Evolutionary conservation across 345 rosid genomes (phyloP).

Genomic region (Pistacia integerrima): DNA sequence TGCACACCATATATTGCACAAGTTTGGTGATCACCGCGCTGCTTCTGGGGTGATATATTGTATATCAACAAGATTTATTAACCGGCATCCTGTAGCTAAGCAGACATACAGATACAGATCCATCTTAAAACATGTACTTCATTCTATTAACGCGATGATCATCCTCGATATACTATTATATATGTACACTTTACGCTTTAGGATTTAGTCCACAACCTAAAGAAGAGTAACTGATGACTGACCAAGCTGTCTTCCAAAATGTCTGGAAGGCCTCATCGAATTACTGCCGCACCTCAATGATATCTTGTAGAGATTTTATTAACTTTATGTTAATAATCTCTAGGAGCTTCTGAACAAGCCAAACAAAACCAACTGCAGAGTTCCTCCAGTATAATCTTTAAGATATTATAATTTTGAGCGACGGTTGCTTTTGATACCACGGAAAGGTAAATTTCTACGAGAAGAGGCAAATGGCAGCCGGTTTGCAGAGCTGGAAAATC

Average conservation of each 20-base stretch:
- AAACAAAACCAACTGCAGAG: neutral
- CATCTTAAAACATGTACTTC: slow-evolving; percentile 1
- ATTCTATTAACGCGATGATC: neutral
- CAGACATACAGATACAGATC: neutral
- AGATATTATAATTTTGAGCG: slow-evolving; percentile 62
- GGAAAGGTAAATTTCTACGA: slow-evolving; percentile 49
- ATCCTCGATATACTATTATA: neutral
- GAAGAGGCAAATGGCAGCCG: slow-evolving; percentile 72
- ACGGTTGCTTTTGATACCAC: slow-evolving; percentile 46
- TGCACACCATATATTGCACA: neutral
- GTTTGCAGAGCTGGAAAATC: slow-evolving; percentile 66
- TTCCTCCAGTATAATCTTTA: neutral
- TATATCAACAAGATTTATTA: neutral
- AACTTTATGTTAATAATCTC: slow-evolving; percentile 1
- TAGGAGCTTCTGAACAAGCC: slow-evolving; percentile 13
- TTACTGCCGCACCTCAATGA: neutral
- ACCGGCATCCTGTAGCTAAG: neutral
- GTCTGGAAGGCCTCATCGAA: neutral
- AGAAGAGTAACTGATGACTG: neutral
- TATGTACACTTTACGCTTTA: slow-evolving; percentile 31
- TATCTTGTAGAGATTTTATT: neutral
- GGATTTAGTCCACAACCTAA: slow-evolving; percentile 12
- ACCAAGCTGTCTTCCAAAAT: slow-evolving; percentile 15
- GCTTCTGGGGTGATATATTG: neutral
- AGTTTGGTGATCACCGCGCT: neutral